phyloP scores from a whole-genome alignment of 2,329 filamentous ascomycete genomes.

The Fusarium buharicum region DNA sequence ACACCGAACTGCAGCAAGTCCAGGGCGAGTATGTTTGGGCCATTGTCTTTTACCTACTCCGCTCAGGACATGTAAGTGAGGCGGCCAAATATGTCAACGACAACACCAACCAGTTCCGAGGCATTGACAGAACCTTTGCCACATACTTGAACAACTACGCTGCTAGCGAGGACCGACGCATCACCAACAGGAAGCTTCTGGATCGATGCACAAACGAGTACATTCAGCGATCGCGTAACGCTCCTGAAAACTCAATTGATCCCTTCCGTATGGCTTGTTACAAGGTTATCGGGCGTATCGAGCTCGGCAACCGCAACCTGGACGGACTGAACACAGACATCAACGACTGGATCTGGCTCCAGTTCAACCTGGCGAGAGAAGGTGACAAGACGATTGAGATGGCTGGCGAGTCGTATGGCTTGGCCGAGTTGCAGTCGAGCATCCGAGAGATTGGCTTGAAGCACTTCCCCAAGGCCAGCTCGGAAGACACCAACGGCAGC shows the following conservation, averaged over 20 bases:
- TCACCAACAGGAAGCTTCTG: conserved; percentile 78
- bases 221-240: conserved; percentile 83
- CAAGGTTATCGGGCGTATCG: conserved; percentile 90
- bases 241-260: conserved; percentile 87
- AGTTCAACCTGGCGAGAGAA: conserved; percentile 75
- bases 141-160: conserved; percentile 89
- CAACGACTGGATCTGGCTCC: conserved; percentile 78
- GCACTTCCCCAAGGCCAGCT: conserved; percentile 84
- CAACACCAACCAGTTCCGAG: conserved; percentile 83
- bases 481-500: conserved; percentile 78
- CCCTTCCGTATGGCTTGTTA: conserved; percentile 98
- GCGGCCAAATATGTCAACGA: conserved; percentile 86
- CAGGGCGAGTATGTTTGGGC: conserved; percentile 92
- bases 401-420: conserved; percentile 72
- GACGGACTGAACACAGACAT: conserved; percentile 72
- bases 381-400: conserved; percentile 71
- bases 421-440: conserved; percentile 77
- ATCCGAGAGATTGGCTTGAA: conserved; percentile 90
- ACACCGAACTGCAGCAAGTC: conserved; percentile 80
- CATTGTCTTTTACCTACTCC: conserved; percentile 89
- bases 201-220: conserved; percentile 92
- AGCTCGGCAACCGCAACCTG: conserved; percentile 71
- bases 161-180: conserved; percentile 76
- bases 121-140: conserved; percentile 89
- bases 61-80: conserved; percentile 84